Evolutionary conservation across 306 rosid genomes (phyloP), one percentile per base, ranked within the genome.

Genomic region (Quercus alba): DNA sequence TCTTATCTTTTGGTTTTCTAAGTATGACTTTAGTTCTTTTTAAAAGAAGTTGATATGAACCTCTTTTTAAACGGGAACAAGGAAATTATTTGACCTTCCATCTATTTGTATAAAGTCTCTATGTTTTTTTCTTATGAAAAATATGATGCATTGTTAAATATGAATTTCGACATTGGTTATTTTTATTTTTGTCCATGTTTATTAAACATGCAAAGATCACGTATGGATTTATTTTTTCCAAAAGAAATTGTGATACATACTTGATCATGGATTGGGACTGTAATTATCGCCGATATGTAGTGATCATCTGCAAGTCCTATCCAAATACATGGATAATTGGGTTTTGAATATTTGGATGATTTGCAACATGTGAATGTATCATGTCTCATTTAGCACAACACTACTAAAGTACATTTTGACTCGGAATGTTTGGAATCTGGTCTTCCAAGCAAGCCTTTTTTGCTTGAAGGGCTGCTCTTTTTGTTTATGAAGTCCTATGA

Each of bases 101-200:
- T 64, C 28, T 70, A 73, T 67, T n/a, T 77, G 23, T 72, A 79
- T 85, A 76, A 81, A 81, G 75, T 71, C 70, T 67, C 79, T 26
- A 70, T 26, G 46, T 12, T 26, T 44, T 44, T 81, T 66, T 0
- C 66, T n/a, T 35, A 54, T 26, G 77, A 78, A 72, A 57, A 23
- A 59, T 51, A 79, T 51, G 54, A 56, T 83, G 61, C 61, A 26
- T 66, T 64, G 76, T 55, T 49, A 10, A 59, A 61, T 79, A 54
- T 67, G 68, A 72, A 46, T 61, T 56, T 73, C n/a, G 69, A 8
- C 78, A 74, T 57, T 75, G n/a, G 26, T 71, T 44, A n/a, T 56
- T 41, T 49, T 62, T 19, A 41, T 19, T 11, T 66, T 19, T 62
- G 4, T 30, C 61, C 3, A 3, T n/a, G 28, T 3, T 8, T 46